Percentiles rank a stretch among this genome's conserved stretches.
These are phyloP conservation scores for Tuber microsphaerosporum DNA, from an alignment of 495 filamentous ascomycete genomes.

Conservation along the genomic window DNA sequence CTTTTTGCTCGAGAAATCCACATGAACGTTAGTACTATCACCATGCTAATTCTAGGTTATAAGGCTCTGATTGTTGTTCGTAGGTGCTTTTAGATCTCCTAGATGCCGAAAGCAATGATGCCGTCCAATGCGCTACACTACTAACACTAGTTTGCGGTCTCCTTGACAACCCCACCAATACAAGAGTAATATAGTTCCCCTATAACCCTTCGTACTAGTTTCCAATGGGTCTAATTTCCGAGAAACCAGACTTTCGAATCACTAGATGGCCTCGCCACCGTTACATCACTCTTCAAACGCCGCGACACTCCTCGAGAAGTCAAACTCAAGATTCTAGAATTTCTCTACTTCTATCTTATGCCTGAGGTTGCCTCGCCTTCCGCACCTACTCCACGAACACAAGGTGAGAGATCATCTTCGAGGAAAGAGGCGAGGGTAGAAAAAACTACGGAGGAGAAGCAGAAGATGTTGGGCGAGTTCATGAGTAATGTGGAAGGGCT, in stretches of 20 bases:
- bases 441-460: slow-evolving; percentile 76
- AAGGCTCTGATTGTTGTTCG: neutral
- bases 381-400: slow-evolving; percentile 35
- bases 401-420: slow-evolving; percentile 44
- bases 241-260: slow-evolving; percentile 62
- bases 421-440: slow-evolving; percentile 44
- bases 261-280: slow-evolving; percentile 84
- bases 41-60: neutral
- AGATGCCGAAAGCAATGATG: slow-evolving; percentile 82
- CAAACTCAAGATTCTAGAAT: slow-evolving; percentile 87
- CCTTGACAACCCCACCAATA: slow-evolving; percentile 73
- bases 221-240: slow-evolving; percentile 8
- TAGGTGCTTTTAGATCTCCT: slow-evolving; percentile 86
- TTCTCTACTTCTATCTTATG: slow-evolving; percentile 97
- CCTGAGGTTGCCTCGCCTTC: slow-evolving; percentile 60
- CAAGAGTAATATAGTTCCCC: slow-evolving; percentile 47
- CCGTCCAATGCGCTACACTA: slow-evolving; percentile 81
- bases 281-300: slow-evolving; percentile 88
- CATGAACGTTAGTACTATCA: slow-evolving; percentile 66
- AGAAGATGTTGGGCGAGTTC: slow-evolving; percentile 69
- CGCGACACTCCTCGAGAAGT: slow-evolving; percentile 75
- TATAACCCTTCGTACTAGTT: neutral
- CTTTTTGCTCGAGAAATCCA: slow-evolving; percentile 84
- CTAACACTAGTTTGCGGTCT: slow-evolving; percentile 84
- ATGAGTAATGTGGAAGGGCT: slow-evolving; percentile 85